These are phyloP conservation scores for Cyberlindnera euphorbiae DNA, from an alignment of 805 yeast species.

Conservation along the genomic window DNA sequence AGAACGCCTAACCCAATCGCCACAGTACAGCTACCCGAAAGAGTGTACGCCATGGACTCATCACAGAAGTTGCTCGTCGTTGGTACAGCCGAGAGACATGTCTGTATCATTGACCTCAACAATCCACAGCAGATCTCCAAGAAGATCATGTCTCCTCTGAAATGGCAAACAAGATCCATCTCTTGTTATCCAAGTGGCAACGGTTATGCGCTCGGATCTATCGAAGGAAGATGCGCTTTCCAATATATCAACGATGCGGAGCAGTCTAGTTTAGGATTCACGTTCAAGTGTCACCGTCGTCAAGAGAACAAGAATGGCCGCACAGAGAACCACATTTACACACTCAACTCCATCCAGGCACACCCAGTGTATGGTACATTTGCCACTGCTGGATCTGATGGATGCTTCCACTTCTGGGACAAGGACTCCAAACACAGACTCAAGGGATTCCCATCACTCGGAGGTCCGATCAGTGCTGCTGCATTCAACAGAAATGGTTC, in stretches of 20 bases:
- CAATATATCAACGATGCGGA: conserved; percentile 84
- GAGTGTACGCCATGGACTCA: conserved; percentile 86
- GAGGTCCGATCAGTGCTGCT: conserved; percentile 66
- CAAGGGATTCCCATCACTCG: conserved; percentile 67
- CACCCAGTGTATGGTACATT: conserved; percentile 91
- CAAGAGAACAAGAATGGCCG: conserved; percentile 44
- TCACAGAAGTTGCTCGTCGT: conserved; percentile 79
- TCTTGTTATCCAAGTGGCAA: conserved; percentile 87
- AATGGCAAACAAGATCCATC: conserved; percentile 81
- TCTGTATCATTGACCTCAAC: conserved; percentile 71
- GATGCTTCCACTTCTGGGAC: conserved; percentile 93
- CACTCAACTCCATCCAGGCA: conserved; percentile 76
- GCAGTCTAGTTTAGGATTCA: conserved; percentile 68
- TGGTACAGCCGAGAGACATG: conserved; percentile 89
- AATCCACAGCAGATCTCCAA: conserved; percentile 81
- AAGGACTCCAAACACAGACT: conserved; percentile 86
- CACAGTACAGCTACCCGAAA: conserved; percentile 79
- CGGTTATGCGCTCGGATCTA: conserved; percentile 88
- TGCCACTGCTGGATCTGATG: conserved; percentile 93
- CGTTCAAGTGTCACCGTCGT: conserved; percentile 93
- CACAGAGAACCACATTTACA: conserved; percentile 64
- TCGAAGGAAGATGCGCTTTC: conserved; percentile 94
- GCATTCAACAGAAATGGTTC: conserved; percentile 80
- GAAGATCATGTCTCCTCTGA: conserved; percentile 68
- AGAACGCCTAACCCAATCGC: conserved; percentile 79